A percentile compares a stretch with the other conserved stretches of the same genome.
Evolutionary conservation across 2,329 filamentous ascomycete species (phyloP).

Genomic region (Septoria petroselini): DNA sequence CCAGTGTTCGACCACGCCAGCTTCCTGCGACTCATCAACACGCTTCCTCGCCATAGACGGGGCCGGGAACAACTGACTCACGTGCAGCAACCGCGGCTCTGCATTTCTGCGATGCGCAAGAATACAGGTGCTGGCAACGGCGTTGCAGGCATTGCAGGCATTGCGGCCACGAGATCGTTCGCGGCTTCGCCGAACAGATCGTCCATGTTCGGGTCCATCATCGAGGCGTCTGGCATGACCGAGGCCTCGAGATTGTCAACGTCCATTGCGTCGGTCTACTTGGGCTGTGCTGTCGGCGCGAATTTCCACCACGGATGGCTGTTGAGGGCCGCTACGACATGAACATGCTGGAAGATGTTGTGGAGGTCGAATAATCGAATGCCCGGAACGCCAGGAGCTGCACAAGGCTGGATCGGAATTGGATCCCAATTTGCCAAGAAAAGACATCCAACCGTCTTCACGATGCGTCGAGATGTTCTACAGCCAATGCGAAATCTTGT

Average conservation of each 20-base stretch:
- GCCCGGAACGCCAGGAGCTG: no score
- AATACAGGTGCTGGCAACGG: conserved; percentile 60
- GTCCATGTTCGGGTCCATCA: conserved; percentile 48
- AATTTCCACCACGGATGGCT: no score
- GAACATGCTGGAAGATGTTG: no score
- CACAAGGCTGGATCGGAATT: not conserved
- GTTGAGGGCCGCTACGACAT: no score
- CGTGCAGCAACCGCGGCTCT: conserved; percentile 75
- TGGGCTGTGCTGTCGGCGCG: no score
- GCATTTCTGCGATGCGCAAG: conserved; percentile 72
- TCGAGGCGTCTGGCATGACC: conserved; percentile 24
- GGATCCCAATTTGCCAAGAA: no score
- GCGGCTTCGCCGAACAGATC: conserved; percentile 70
- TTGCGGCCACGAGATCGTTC: conserved; percentile 52
- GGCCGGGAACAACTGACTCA: conserved; percentile 49
- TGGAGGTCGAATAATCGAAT: no score
- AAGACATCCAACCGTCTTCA: not conserved
- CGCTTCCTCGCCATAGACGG: not conserved
- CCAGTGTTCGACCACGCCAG: conserved; percentile 87
- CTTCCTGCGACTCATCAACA: conserved; percentile 51
- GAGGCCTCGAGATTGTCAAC: conserved; percentile 23
- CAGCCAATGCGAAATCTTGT: no score
- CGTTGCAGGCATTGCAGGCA: conserved; percentile 50
- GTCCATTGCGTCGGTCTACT: conserved; percentile 14
- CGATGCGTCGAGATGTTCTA: no score